phyloP scores from a whole-genome alignment of 2,329 filamentous ascomycete genomes.

The Pyrenochaeta sp. region DNA sequence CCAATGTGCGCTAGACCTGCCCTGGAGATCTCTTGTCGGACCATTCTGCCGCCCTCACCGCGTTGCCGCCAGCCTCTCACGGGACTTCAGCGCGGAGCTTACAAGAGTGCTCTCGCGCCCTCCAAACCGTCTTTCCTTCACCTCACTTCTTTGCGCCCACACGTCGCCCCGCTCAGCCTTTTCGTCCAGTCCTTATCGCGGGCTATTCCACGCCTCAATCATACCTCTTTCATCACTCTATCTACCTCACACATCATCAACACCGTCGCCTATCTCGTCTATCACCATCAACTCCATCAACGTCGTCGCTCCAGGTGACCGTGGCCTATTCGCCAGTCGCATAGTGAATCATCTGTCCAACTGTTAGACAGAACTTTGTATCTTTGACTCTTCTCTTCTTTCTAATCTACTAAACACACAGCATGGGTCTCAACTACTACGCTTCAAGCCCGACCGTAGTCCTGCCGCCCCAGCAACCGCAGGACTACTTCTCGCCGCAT shows the following conservation, averaged over 20 bases:
- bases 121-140: conserved; percentile 45
- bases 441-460: conserved; percentile 58
- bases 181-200: conserved; percentile 16
- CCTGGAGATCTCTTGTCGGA: conserved; percentile 25
- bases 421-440: conserved; percentile 57
- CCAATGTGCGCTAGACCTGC: conserved; percentile 27
- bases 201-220: conserved; percentile 21
- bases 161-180: conserved; percentile 24
- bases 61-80: conserved; percentile 43
- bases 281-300: conserved; percentile 26
- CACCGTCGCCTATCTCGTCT: conserved; percentile 23
- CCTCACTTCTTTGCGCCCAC: conserved; percentile 43
- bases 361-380: conserved; percentile 43
- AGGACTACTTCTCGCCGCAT: conserved; percentile 46
- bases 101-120: conserved; percentile 47
- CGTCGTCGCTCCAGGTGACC: conserved; percentile 34
- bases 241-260: conserved; percentile 19
- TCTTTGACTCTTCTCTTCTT: conserved; percentile 36
- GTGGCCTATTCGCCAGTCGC: conserved; percentile 29
- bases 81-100: conserved; percentile 41
- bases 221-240: conserved; percentile 21
- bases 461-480: conserved; percentile 52
- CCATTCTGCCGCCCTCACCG: conserved; percentile 33
- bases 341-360: conserved; percentile 38
- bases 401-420: conserved; percentile 52